Evolutionary conservation across 2,329 filamentous ascomycete genomes (phyloP).

Genomic region (Hypoxylon sp.): DNA sequence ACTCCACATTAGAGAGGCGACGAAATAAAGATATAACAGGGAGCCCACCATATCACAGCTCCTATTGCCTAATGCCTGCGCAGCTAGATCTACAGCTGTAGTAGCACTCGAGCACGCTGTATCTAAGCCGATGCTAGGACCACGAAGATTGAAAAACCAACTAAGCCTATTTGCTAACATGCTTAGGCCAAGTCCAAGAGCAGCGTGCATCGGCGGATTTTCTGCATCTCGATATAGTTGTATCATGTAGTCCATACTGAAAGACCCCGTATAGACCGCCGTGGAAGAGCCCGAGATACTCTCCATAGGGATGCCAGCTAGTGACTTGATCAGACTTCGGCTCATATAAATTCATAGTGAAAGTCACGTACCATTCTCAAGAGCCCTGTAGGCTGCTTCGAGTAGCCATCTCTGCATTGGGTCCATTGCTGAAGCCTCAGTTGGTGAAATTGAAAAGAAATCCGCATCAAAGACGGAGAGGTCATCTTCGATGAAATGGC

Average conservation of each 20-base stretch:
- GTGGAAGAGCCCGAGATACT: conserved; percentile 41
- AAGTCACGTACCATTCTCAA: conserved; percentile 41
- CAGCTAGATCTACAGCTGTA: conserved; percentile 19
- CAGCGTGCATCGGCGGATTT: conserved; percentile 39
- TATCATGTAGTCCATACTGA: conserved; percentile 25
- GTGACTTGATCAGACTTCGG: background rate
- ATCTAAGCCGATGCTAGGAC: conserved; percentile 36
- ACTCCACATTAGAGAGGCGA: background rate
- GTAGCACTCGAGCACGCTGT: conserved; percentile 36
- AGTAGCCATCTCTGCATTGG: conserved; percentile 41
- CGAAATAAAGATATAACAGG: background rate
- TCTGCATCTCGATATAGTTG: conserved; percentile 25
- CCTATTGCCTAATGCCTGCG: conserved; percentile 12
- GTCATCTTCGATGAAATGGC: conserved; percentile 33
- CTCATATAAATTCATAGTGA: background rate
- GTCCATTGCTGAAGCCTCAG: conserved; percentile 47
- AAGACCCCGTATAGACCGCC: conserved; percentile 27
- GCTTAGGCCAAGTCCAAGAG: conserved; percentile 45
- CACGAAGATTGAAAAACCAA: conserved; percentile 55
- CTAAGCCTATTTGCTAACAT: conserved; percentile 56
- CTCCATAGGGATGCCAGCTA: conserved; percentile 43
- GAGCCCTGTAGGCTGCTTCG: conserved; percentile 45
- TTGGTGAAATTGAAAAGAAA: conserved; percentile 37
- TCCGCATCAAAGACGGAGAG: conserved; percentile 28
- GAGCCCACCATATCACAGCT: conserved; percentile 26